A percentile compares a stretch with the other conserved stretches of the same genome.
Conservation (phyloP, 2,329 filamentous ascomycete genomes). For the Colletotrichum theobromicola region DNA sequence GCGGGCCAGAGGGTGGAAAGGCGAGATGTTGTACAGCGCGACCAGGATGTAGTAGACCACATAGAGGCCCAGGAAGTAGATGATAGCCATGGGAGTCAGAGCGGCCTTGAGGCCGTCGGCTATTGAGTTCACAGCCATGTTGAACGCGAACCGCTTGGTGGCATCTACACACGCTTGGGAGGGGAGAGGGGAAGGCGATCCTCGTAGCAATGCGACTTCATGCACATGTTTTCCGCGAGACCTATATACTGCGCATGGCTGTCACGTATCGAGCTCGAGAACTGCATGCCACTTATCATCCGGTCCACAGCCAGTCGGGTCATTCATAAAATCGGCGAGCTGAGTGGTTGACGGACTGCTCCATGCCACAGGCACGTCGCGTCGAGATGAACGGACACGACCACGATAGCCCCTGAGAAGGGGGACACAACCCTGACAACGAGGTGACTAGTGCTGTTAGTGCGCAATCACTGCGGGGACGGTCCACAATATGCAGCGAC, state of each 20-base stretch:
- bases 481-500: neutral
- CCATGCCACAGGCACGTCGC: neutral
- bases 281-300: neutral
- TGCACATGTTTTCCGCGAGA: neutral
- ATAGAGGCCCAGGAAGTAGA: slow-evolving; percentile 5
- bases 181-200: neutral
- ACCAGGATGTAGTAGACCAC: neutral
- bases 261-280: neutral
- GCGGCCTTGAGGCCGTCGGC: neutral
- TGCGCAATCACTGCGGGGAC: neutral
- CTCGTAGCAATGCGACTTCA: neutral
- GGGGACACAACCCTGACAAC: neutral
- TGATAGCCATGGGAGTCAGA: neutral
- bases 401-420: neutral
- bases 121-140: slow-evolving; percentile 3
- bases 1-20: slow-evolving; percentile 12
- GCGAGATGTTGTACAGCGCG: slow-evolving; percentile 13
- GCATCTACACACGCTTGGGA: neutral
- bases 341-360: neutral
- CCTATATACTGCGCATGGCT: slow-evolving; percentile 3
- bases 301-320: neutral
- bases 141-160: neutral
- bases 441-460: neutral
- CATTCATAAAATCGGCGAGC: neutral
- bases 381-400: neutral